Percentiles rank a stretch among this genome's conserved stretches.
Evolutionary conservation across 2,329 filamentous ascomycete species (phyloP).

Genomic region (Chalaropsis thielavioides): DNA sequence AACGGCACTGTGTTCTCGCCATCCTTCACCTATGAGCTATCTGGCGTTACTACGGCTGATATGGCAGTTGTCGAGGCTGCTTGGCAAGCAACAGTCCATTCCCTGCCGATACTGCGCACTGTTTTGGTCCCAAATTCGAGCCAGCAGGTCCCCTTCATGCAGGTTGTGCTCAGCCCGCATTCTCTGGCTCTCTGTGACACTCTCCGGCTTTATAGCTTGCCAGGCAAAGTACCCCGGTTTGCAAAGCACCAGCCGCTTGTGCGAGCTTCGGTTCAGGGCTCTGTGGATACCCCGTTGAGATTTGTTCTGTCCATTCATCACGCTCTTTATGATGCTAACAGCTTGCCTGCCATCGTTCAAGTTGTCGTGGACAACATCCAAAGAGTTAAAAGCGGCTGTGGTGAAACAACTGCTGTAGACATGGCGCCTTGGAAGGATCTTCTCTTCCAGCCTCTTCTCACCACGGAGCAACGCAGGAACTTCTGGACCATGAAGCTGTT

Average conservation of each 20-base stretch:
- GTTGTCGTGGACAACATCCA: slow-evolving; percentile 22
- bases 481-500: slow-evolving; percentile 34
- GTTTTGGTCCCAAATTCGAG: slow-evolving; percentile 41
- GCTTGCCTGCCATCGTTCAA: slow-evolving; percentile 49
- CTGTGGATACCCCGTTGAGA: slow-evolving; percentile 20
- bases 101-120: slow-evolving; percentile 54
- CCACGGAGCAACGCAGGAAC: slow-evolving; percentile 19
- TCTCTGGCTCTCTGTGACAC: background rate
- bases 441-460: slow-evolving; percentile 11
- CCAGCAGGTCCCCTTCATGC: slow-evolving; percentile 40
- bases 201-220: background rate
- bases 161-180: slow-evolving; percentile 38
- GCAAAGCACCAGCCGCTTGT: slow-evolving; percentile 4
- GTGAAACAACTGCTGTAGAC: slow-evolving; percentile 4
- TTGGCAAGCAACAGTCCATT: slow-evolving; percentile 44
- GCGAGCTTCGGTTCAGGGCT: slow-evolving; percentile 10
- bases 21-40: slow-evolving; percentile 48
- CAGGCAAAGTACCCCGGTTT: background rate
- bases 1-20: slow-evolving; percentile 57
- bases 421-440: slow-evolving; percentile 23
- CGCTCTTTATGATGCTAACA: slow-evolving; percentile 76
- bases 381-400: background rate
- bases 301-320: slow-evolving; percentile 59
- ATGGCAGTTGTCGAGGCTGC: slow-evolving; percentile 42
- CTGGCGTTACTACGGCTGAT: slow-evolving; percentile 26